Conservation (phyloP, 2,329 filamentous ascomycete species). For the Harringtonia aguacate region DNA sequence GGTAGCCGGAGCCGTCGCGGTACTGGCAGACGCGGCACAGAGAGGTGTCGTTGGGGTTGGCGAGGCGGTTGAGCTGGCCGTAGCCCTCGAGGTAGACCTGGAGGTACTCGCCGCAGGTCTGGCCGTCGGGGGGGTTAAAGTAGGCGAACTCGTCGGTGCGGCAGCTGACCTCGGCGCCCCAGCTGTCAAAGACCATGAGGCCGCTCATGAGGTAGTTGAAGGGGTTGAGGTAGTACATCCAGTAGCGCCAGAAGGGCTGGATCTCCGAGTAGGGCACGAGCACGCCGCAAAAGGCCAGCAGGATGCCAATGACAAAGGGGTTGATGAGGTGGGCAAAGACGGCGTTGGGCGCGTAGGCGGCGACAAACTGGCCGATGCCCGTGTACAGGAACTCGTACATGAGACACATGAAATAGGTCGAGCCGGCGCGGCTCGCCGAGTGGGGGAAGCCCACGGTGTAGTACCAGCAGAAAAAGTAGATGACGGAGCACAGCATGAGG, state of each 20-base stretch:
- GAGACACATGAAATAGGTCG: slow-evolving; percentile 42
- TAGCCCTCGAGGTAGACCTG: slow-evolving; percentile 35
- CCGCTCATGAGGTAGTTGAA: slow-evolving; percentile 51
- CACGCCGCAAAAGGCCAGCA: slow-evolving; percentile 65
- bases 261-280: slow-evolving; percentile 56
- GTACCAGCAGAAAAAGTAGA: slow-evolving; percentile 43
- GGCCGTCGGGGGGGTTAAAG: slow-evolving; percentile 37
- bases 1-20: slow-evolving; percentile 44
- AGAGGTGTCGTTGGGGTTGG: slow-evolving; percentile 47
- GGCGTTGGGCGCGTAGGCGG: slow-evolving; percentile 50
- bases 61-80: slow-evolving; percentile 37
- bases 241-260: slow-evolving; percentile 56
- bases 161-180: slow-evolving; percentile 34
- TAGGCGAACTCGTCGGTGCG: slow-evolving; percentile 35
- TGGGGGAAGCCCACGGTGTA: slow-evolving; percentile 30
- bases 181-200: slow-evolving; percentile 41
- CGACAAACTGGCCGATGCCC: slow-evolving; percentile 50
- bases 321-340: slow-evolving; percentile 48
- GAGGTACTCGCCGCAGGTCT: slow-evolving; percentile 49
- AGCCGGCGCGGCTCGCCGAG: slow-evolving; percentile 45
- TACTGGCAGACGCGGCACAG: slow-evolving; percentile 54
- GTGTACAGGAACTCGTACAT: slow-evolving; percentile 51
- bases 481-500: slow-evolving; percentile 34
- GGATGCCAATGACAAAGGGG: slow-evolving; percentile 41
- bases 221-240: slow-evolving; percentile 52